Base-by-base conservation (phyloP, 345 rosid species). In the Corchorus olitorius region DNA sequence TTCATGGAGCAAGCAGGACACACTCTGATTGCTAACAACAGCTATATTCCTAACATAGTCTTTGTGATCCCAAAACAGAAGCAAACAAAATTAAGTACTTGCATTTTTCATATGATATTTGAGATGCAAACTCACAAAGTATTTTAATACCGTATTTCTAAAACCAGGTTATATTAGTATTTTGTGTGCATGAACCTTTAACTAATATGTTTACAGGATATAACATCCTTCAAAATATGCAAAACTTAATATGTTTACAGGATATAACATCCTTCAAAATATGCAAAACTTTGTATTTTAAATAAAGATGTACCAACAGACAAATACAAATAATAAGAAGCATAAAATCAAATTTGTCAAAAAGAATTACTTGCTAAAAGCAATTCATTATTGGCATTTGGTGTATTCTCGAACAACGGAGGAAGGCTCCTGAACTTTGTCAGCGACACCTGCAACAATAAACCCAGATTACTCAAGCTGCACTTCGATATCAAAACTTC, bases 401-500 rank as follows among this genome's bases (percentile, higher is more conserved):
- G 91, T 0, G 97, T 89, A 39, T 70, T 78, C 80, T 93, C 93
- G 64, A 93, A 93, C 88, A 96, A 83, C 2, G 99, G 98, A 10
- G 99, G 98, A 69, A 96, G 89, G 82, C 98, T 92, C 34, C 75
- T 82, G 82, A 90, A 93, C 34, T 83, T 90, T 0, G 97, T 96
- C 62, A 96, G 84, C 87, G 86, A 74, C 66, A 93, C 99, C 98
- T 93, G 81, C 64, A 82, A 80, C n/a, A 78, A 9, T n/a, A 76
- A 54, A 34, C 62, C 50, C 45, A 65, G n/a, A 49, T 49, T 16
- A 33, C 8, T 37, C 46, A 53, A 11, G 13, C 20, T 33, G 61
- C 56, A 49, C 8, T 20, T 22, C 14, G 8, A 49, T 60, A 60
- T 52, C 35, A 54, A 54, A 37, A 78, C 56, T 20, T 58, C 33